These are phyloP conservation scores for Naegleria gruberi DNA, from an alignment of 208 protist species.

Conservation along the genomic window DNA sequence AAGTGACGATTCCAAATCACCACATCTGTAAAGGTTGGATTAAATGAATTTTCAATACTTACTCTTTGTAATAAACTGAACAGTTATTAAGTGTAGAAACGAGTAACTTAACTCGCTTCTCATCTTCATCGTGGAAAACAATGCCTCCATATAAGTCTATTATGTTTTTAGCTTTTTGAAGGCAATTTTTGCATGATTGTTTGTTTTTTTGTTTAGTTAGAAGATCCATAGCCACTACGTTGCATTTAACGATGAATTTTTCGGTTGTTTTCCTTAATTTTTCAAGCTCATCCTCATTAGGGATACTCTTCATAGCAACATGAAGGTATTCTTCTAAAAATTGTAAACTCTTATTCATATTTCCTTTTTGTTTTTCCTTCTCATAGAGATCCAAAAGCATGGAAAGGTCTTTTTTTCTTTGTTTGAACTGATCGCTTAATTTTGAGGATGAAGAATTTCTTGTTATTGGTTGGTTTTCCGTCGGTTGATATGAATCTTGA, in stretches of 20 bases:
- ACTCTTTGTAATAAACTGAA: constrained; percentile 1
- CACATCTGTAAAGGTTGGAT: neutral
- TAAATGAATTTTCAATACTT: neutral
- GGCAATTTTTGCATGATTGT: neutral
- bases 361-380: neutral
- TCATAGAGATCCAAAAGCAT: neutral
- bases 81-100: neutral
- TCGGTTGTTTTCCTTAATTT: neutral
- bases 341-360: neutral
- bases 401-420: neutral
- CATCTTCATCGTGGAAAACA: neutral
- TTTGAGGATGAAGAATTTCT: too few relatives aligned
- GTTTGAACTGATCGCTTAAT: too few relatives aligned
- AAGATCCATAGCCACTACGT: neutral
- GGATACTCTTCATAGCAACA: neutral
- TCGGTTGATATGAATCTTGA: too few relatives aligned
- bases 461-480: too few relatives aligned
- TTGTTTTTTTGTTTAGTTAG: neutral
- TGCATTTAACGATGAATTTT: neutral
- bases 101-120: neutral
- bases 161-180: neutral
- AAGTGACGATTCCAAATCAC: neutral
- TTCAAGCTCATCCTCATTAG: neutral
- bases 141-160: neutral
- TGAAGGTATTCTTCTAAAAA: neutral